Evolutionary conservation across 2,329 filamentous ascomycete genomes (phyloP).

Genomic region (Camptophora hylomeconis): DNA sequence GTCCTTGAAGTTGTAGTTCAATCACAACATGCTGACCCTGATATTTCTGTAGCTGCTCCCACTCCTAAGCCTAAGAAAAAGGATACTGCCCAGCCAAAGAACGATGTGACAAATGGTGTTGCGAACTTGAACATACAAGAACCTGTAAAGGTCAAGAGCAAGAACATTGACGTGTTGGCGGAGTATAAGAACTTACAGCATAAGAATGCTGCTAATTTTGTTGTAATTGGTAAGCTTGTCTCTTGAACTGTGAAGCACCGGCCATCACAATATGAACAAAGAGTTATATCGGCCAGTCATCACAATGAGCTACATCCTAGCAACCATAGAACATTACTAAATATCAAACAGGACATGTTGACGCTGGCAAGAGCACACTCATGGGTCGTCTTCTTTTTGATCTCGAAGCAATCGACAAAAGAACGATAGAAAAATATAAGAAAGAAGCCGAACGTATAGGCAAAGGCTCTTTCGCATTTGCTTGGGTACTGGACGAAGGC

Average conservation of each 20-base stretch:
- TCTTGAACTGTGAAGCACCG: no score
- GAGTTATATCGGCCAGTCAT: no score
- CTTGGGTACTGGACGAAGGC: slow-evolving; percentile 92
- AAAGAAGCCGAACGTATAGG: slow-evolving; percentile 84
- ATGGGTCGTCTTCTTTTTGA: slow-evolving; percentile 93
- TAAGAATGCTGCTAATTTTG: slow-evolving; percentile 79
- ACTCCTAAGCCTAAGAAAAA: slow-evolving; percentile 29
- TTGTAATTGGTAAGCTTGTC: slow-evolving; percentile 82
- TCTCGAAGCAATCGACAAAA: slow-evolving; percentile 72
- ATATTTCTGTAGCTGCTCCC: slow-evolving; percentile 16
- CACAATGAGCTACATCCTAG: slow-evolving; percentile 6
- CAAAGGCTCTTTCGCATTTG: slow-evolving; percentile 89
- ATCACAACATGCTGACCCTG: slow-evolving; percentile 24
- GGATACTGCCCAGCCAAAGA: slow-evolving; percentile 14
- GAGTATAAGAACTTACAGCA: slow-evolving; percentile 63
- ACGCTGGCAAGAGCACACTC: slow-evolving; percentile 92
- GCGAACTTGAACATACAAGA: slow-evolving; percentile 38
- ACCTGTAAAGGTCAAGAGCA: slow-evolving; percentile 45
- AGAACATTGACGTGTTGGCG: slow-evolving; percentile 71
- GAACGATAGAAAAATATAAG: slow-evolving; percentile 76
- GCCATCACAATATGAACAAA: no score
- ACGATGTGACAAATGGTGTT: slow-evolving; percentile 33
- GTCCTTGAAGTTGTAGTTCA: slow-evolving; percentile 18
- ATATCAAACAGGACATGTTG: slow-evolving; percentile 63
- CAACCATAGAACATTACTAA: slow-evolving; percentile 8